A percentile compares a stretch with the other conserved stretches of the same genome.
phyloP scores from a whole-genome alignment of 345 rosid species.

The Sapria himalayana region DNA sequence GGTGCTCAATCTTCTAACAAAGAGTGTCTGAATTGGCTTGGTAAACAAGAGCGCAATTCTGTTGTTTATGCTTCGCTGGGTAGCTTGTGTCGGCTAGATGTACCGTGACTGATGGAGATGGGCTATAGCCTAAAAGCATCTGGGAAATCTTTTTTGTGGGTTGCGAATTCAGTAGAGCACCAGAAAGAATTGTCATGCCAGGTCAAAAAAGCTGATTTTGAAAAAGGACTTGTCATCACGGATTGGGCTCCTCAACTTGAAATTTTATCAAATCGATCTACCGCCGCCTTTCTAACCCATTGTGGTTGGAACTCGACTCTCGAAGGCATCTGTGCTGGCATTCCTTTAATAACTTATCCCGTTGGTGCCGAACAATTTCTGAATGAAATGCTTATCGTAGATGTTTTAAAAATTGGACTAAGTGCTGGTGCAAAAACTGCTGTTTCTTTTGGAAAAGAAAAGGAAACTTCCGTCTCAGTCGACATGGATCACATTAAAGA shows the following conservation, averaged over 20 bases:
- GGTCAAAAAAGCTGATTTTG: constrained; percentile 7
- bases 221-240: constrained; percentile 22
- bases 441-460: constrained; percentile 66
- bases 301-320: constrained; percentile 45
- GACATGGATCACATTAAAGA: constrained; percentile 21
- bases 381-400: constrained; percentile 29
- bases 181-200: too few species aligned
- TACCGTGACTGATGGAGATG: constrained; percentile 40
- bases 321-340: constrained; percentile 24
- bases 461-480: constrained; percentile 35
- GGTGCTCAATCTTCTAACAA: constrained; percentile 35
- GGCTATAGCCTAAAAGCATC: constrained; percentile 51
- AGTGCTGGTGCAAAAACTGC: constrained; percentile 31
- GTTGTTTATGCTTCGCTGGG: constrained; percentile 65
- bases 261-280: constrained; percentile 32
- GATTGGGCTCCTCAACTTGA: constrained; percentile 51
- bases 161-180: constrained; percentile 24
- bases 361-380: constrained; percentile 24
- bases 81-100: constrained; percentile 43
- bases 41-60: constrained; percentile 26
- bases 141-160: constrained; percentile 53
- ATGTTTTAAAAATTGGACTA: constrained; percentile 19
- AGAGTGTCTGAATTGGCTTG: constrained; percentile 33
- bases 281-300: constrained; percentile 37
- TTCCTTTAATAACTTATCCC: constrained; percentile 41